Base-by-base conservation (phyloP, 2,329 filamentous ascomycete species). In the Plenodomus lindquistii region DNA sequence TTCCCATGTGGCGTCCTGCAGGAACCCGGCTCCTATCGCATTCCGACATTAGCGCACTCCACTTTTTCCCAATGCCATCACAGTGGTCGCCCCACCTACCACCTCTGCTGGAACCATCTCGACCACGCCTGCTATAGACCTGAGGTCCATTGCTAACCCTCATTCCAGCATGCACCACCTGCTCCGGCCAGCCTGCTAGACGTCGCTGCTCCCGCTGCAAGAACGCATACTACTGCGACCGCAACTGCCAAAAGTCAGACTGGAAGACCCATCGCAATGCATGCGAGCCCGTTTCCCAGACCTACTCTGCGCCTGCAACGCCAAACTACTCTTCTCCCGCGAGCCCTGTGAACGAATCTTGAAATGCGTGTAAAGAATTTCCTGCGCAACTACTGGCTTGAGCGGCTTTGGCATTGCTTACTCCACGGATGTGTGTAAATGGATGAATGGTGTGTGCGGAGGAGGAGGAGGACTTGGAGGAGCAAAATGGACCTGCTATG, bases 181-280 rank as follows among this genome's bases (percentile, higher is more conserved):
- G 63, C 48, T 52, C 63, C 9, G 50, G 60, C 52, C 47, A 59
- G 27, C 43, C 45, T 18, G 62, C 62, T 4, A 57, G 56, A 46
- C 52, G 61, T 37, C 68, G 64, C 42, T 82, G 79, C 60, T 73
- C 75, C n/a, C 77, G 75, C 54, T 82, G 80, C 72, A 70, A 68
- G n/a, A 54, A 54, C 0, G 69, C 72, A 0, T 66, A 55, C 20
- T 83, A 83, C 66, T 84, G 81, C 71, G 79, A 77, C 36, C 70
- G 70, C 19, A 73, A 76, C 29, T 83, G 81, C 66, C 77, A 83
- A 60, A 79, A 77, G 52, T 59, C 64, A 1, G 72, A 82, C 59
- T 83, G 77, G 78, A 78, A 79, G 54, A 42, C 48, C 2, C 80
- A 83, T 63, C 79, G 79, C 57, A 74, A 73, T 48, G 51, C 61